Percentiles rank a stretch among this genome's conserved stretches.
These are phyloP conservation scores for Leptographium radiaticola DNA, from an alignment of 2,329 filamentous ascomycete species.

Conservation along the genomic window DNA sequence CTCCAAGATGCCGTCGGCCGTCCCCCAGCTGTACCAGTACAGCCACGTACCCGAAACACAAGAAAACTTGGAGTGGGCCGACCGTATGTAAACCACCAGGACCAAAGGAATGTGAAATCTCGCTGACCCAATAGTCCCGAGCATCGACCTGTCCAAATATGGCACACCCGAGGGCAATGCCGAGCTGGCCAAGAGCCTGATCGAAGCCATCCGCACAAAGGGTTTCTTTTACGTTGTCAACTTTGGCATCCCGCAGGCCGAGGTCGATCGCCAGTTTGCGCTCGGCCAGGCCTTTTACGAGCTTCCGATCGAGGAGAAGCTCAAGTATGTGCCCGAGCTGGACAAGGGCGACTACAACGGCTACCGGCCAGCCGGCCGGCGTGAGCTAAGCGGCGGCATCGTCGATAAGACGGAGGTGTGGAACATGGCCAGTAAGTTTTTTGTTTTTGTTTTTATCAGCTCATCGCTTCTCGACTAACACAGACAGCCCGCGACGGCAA, in stretches of 20 bases:
- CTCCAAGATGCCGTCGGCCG: not conserved
- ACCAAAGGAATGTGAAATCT: not conserved
- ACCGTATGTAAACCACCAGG: not conserved
- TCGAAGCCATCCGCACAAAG: slow-evolving; percentile 28
- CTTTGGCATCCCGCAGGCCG: slow-evolving; percentile 40
- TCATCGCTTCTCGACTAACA: not conserved
- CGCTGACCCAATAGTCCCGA: slow-evolving; percentile 10
- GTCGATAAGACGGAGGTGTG: slow-evolving; percentile 45
- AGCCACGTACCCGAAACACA: slow-evolving; percentile 6
- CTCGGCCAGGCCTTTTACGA: slow-evolving; percentile 35
- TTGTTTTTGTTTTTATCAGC: not conserved
- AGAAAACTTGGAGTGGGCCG: slow-evolving; percentile 4
- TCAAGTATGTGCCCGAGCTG: slow-evolving; percentile 31
- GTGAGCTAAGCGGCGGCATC: slow-evolving; percentile 17
- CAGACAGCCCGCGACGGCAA: slow-evolving; percentile 17
- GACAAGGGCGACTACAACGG: slow-evolving; percentile 38
- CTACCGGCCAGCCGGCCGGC: slow-evolving; percentile 29
- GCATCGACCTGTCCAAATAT: slow-evolving; percentile 18
- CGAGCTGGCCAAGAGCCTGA: slow-evolving; percentile 19
- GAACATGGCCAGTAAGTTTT: slow-evolving; percentile 40
- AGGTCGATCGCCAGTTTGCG: slow-evolving; percentile 42
- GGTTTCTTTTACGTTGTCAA: slow-evolving; percentile 46
- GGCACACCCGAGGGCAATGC: slow-evolving; percentile 20
- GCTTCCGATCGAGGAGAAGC: slow-evolving; percentile 40
- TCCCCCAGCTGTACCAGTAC: slow-evolving; percentile 1